phyloP scores from a whole-genome alignment of 345 rosid genomes.

The Citrus glauca region DNA sequence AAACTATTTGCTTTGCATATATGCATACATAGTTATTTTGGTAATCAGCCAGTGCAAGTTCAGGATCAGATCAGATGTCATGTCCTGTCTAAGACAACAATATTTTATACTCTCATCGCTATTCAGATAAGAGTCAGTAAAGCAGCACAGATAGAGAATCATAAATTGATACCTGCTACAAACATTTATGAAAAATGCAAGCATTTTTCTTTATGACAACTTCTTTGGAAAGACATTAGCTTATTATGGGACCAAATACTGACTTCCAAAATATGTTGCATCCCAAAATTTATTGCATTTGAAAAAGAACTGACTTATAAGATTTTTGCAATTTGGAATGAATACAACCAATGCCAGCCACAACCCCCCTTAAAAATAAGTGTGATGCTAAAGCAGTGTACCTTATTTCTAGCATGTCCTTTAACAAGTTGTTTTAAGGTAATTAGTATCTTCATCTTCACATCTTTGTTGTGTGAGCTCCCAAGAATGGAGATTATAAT shows the following conservation, averaged over 20 bases:
- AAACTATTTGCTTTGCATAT: neutral
- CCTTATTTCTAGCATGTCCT: constrained; percentile 64
- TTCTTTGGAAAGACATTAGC: neutral
- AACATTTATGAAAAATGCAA: neutral
- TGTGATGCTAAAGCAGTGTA: constrained; percentile 11
- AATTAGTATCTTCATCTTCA: constrained; percentile 48
- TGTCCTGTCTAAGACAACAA: neutral
- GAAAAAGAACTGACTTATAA: neutral
- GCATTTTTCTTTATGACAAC: neutral
- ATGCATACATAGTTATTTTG: neutral
- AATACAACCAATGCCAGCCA: neutral
- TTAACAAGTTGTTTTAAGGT: constrained; percentile 48
- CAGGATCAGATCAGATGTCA: neutral
- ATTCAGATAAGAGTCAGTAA: neutral
- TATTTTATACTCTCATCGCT: neutral
- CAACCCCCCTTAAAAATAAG: neutral
- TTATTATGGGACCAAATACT: neutral
- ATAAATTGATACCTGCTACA: neutral
- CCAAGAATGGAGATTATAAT: constrained; percentile 41
- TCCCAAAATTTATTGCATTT: neutral
- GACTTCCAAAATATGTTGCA: neutral
- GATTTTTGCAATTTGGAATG: neutral
- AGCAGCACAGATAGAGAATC: neutral
- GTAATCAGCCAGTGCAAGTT: neutral
- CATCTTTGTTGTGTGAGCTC: constrained; percentile 39